phyloP scores from a whole-genome alignment of 23 red algal species.

The Gracilariopsis chorda region DNA sequence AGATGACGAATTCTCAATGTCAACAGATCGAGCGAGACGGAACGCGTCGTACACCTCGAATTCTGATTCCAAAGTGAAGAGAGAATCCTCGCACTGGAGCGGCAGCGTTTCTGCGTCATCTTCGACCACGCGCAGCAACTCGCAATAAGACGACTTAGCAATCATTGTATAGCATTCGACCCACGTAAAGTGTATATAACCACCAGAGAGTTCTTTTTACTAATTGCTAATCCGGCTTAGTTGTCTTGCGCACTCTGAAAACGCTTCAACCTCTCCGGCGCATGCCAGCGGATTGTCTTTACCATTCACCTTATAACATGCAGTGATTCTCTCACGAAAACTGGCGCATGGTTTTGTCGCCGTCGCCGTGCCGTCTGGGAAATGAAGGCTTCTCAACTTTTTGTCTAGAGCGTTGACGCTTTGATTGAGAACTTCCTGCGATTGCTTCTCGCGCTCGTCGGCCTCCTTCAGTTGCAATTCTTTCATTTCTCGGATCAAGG shows the following conservation, averaged over 20 bases:
- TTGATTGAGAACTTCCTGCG: neutral
- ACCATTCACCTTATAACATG: conserved; percentile 48
- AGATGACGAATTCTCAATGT: neutral
- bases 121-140: neutral
- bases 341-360: conserved; percentile 27
- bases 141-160: neutral
- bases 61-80: neutral
- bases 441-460: conserved; percentile 43
- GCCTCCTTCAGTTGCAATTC: conserved; percentile 28
- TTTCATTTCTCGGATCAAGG: conserved; percentile 34
- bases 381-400: conserved; percentile 20
- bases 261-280: conserved; percentile 48
- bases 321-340: conserved; percentile 40
- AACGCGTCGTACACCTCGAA: neutral
- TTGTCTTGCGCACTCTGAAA: conserved; percentile 62
- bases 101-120: neutral
- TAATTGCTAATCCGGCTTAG: conserved; percentile 42
- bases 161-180: conserved; percentile 15
- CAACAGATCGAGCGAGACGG: neutral
- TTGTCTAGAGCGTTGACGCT: conserved; percentile 3
- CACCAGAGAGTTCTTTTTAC: conserved; percentile 2
- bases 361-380: neutral
- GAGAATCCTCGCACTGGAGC: neutral
- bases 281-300: conserved; percentile 48
- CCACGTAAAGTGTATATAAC: conserved; percentile 15